Conservation (phyloP, 2,329 filamentous ascomycete species). For the Simplicillium sp. region DNA sequence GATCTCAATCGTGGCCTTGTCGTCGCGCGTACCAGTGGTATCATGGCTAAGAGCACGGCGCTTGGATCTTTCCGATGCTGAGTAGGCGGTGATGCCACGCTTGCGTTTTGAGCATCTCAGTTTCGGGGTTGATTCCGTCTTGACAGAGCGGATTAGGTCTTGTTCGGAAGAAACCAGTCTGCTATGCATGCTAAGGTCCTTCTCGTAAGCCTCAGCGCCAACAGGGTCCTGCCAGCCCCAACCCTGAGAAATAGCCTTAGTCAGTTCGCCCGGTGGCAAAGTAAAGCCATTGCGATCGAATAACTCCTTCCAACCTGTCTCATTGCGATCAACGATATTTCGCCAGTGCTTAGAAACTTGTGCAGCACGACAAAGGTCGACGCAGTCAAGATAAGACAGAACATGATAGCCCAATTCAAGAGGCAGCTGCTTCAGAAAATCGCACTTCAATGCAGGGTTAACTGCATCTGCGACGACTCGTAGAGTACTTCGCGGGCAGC, state of each 20-base stretch:
- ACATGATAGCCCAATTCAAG: conserved; percentile 82
- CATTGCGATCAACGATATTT: conserved; percentile 80
- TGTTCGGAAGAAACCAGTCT: conserved; percentile 43
- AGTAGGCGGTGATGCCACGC: conserved; percentile 35
- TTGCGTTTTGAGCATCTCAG: conserved; percentile 47
- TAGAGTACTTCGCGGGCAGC: conserved; percentile 79
- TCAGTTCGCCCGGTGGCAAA: conserved; percentile 72
- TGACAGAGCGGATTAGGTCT: conserved; percentile 34
- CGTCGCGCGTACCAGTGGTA: conserved; percentile 28
- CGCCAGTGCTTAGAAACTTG: conserved; percentile 95
- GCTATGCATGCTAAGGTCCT: conserved; percentile 59
- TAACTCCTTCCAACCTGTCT: conserved; percentile 90
- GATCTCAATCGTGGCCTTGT: conserved; percentile 27
- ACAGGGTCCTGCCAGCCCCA: conserved; percentile 96
- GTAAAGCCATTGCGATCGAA: conserved; percentile 77
- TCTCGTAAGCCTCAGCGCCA: conserved; percentile 65
- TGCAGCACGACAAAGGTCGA: conserved; percentile 79
- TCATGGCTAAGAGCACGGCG: conserved; percentile 42
- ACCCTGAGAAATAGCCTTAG: conserved; percentile 77
- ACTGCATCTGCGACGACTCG: conserved; percentile 85
- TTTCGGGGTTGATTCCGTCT: conserved; percentile 31
- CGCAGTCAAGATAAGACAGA: conserved; percentile 74
- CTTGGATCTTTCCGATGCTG: conserved; percentile 41
- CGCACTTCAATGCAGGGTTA: conserved; percentile 88
- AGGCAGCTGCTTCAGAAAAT: conserved; percentile 78